phyloP scores from a whole-genome alignment of 306 rosid genomes.

The Rubus idaeus region DNA sequence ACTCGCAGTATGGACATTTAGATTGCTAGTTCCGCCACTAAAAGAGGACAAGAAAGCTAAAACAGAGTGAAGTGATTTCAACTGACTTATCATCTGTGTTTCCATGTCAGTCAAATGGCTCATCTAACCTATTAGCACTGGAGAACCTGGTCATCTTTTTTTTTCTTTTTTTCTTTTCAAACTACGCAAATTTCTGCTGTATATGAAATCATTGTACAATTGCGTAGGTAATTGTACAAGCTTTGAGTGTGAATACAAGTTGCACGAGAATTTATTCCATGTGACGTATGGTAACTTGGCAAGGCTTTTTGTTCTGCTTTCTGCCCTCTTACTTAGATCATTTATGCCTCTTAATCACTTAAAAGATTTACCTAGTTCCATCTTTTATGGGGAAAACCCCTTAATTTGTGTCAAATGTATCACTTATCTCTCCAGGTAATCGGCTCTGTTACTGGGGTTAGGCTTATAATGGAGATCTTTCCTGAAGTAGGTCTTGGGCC shows the following conservation, averaged over 20 bases:
- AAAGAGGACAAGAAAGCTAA: slow-evolving; percentile 59
- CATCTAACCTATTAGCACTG: slow-evolving; percentile 2
- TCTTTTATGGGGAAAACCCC: background rate
- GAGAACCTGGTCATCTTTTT: background rate
- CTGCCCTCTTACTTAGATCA: no score
- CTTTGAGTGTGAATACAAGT: background rate
- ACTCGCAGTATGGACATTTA: slow-evolving; percentile 76
- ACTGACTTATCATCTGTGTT: background rate
- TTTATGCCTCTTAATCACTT: no score
- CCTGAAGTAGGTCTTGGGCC: slow-evolving; percentile 82
- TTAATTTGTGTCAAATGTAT: background rate
- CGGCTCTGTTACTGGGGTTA: slow-evolving; percentile 78
- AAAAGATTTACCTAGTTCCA: background rate
- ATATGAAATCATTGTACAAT: background rate
- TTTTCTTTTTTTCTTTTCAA: no score
- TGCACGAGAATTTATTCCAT: background rate
- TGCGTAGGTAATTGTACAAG: no score
- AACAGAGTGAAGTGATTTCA: slow-evolving; percentile 52
- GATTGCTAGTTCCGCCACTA: slow-evolving; percentile 40
- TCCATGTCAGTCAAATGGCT: slow-evolving; percentile 3
- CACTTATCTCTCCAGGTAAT: slow-evolving; percentile 51
- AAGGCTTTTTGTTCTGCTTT: background rate
- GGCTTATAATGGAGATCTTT: slow-evolving; percentile 48
- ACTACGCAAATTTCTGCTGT: background rate
- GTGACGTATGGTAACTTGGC: background rate